Conservation (phyloP, 768 basidiomycete genomes). For the Hydnum rufescens region DNA sequence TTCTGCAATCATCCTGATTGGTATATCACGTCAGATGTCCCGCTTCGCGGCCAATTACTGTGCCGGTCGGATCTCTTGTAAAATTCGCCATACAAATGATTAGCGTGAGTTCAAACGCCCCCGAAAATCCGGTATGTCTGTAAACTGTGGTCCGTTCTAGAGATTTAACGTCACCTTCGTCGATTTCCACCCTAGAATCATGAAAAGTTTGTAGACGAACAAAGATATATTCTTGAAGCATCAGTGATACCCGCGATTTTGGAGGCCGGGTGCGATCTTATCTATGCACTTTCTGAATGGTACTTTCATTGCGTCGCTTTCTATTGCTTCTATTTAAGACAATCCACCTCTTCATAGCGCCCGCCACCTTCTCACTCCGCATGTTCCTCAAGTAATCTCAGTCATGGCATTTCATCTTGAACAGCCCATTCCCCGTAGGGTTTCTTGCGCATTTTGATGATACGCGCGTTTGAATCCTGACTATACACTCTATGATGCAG, state of each 20-base stretch:
- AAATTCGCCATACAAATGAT: constrained; percentile 31
- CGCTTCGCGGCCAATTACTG: constrained; percentile 34
- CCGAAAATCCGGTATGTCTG: background rate
- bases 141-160: background rate
- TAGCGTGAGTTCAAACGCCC: constrained; percentile 2
- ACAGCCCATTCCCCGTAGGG: constrained; percentile 17
- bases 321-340: background rate
- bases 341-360: constrained; percentile 22
- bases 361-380: constrained; percentile 33
- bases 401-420: constrained; percentile 43
- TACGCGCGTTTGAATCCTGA: background rate
- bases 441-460: too few species aligned
- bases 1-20: background rate
- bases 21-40: background rate
- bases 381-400: constrained; percentile 32
- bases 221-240: constrained; percentile 34
- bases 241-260: constrained; percentile 31
- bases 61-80: constrained; percentile 46
- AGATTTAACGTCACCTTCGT: background rate
- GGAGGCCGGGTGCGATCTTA: constrained; percentile 31
- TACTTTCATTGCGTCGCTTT: constrained; percentile 12
- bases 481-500: background rate
- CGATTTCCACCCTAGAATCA: constrained; percentile 20
- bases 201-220: constrained; percentile 30
- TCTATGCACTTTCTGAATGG: constrained; percentile 31